phyloP scores from a whole-genome alignment of 345 rosid genomes.

The Arabidopsis suecica region DNA sequence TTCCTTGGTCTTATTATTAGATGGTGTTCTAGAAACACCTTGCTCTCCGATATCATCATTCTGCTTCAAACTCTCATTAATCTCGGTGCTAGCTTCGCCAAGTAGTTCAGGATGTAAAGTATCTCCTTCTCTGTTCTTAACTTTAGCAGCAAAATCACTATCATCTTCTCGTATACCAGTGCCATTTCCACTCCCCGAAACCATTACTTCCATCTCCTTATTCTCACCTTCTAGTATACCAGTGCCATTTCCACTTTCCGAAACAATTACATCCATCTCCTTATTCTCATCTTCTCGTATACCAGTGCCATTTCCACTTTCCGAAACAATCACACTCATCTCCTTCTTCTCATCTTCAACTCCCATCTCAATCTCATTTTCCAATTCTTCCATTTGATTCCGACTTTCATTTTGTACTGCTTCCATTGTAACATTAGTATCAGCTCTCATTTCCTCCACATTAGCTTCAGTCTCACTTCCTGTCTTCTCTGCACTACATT shows the following conservation, averaged over 20 bases:
- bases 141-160: slow-evolving; percentile 24
- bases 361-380: slow-evolving; percentile 38
- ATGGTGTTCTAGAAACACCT: slow-evolving; percentile 33
- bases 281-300: slow-evolving; percentile 16
- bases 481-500: slow-evolving; percentile 41
- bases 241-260: slow-evolving; percentile 33
- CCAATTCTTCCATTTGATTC: slow-evolving; percentile 33
- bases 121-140: slow-evolving; percentile 25
- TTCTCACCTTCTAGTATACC: slow-evolving; percentile 13
- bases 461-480: slow-evolving; percentile 39
- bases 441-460: slow-evolving; percentile 27
- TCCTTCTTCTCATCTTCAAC: slow-evolving; percentile 26
- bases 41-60: slow-evolving; percentile 36
- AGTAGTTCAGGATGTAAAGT: slow-evolving; percentile 31
- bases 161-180: slow-evolving; percentile 20
- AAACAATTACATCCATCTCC: slow-evolving; percentile 33
- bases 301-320: slow-evolving; percentile 33
- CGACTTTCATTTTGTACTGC: slow-evolving; percentile 27
- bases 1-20: slow-evolving; percentile 46
- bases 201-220: too few species aligned
- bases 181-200: slow-evolving; percentile 33
- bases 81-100: slow-evolving; percentile 41
- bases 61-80: slow-evolving; percentile 44
- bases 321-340: not conserved
- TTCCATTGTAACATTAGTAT: slow-evolving; percentile 29